phyloP scores from a whole-genome alignment of 192 early-diverging fungal genomes.

The Backusella tarrabulga region DNA sequence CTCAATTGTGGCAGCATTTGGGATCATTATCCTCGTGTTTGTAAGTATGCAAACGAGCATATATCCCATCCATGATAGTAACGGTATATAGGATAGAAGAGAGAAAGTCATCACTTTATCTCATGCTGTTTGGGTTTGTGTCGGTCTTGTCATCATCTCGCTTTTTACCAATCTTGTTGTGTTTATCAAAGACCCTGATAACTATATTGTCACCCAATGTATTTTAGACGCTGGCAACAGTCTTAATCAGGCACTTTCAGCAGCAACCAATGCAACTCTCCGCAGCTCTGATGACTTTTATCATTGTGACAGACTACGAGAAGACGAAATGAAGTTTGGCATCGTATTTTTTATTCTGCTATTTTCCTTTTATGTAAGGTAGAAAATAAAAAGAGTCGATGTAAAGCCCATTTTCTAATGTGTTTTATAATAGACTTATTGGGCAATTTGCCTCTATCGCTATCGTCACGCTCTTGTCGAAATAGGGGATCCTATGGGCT shows the following conservation, averaged over 20 bases:
- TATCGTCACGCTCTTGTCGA: background rate
- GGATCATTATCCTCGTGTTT: slow-evolving; percentile 13
- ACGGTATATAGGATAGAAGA: slow-evolving; percentile 10
- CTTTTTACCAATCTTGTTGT: slow-evolving; percentile 29
- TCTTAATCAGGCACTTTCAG: background rate
- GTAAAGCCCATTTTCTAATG: background rate
- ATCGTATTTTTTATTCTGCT: slow-evolving; percentile 26
- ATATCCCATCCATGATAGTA: background rate
- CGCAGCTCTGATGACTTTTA: slow-evolving; percentile 16
- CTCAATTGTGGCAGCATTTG: slow-evolving; percentile 16
- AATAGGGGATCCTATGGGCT: background rate
- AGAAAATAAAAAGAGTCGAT: background rate
- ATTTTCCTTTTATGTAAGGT: slow-evolving; percentile 31
- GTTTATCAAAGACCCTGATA: slow-evolving; percentile 14
- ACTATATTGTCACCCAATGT: slow-evolving; percentile 19
- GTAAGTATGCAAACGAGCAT: slow-evolving; percentile 7
- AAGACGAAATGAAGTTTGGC: slow-evolving; percentile 35
- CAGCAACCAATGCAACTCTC: background rate
- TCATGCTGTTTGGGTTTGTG: slow-evolving; percentile 25
- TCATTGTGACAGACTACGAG: slow-evolving; percentile 29
- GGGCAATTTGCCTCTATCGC: slow-evolving; percentile 8
- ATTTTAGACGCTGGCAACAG: slow-evolving; percentile 4
- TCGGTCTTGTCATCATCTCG: slow-evolving; percentile 22
- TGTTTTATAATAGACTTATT: slow-evolving; percentile 13
- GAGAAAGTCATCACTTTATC: slow-evolving; percentile 12